Evolutionary conservation across 179 eudicot species (phyloP), one percentile per base, ranked within the genome.

Genomic region (Gypsophila paniculata): DNA sequence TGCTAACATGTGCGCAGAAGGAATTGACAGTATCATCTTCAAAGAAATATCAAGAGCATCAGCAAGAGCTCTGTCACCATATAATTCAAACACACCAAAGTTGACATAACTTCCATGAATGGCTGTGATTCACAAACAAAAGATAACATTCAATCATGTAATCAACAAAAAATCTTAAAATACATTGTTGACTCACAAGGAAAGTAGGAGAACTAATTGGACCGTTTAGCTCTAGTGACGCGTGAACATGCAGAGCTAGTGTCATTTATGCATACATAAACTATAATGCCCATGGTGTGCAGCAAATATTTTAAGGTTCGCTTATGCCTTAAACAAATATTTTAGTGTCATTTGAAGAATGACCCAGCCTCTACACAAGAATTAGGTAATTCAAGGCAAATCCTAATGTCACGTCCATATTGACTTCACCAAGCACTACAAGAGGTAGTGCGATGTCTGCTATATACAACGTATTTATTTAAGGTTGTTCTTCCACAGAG

Each of bases 1-100:
- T 75, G 88, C 85, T 73, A 87, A 69, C 36, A 87, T 68, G 72
- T 87, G 86, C 60, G 70, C 76, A 75, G 81, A 72, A 71, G 91
- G 91, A 79, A 87, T 71, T 21, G 91, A 82, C 46, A 80, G 63
- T 60, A 84, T 79, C 86, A 87, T 79, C 86, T 82, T 86, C 65
- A 86, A 63, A 58, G 82, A 75, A 76, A 75, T 74, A 80, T 75
- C 84, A 71, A 87, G 88, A 75, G 86, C 89, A 26, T 87, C 88
- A 61, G 75, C 80, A 75, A 86, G 86, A 67, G 89, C 89, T 68
- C 77, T 86, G 76, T 87, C 91, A 61, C 89, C 91, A 67, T 87
- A 86, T 26, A 86, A 55, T 73, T 87, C 91, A 72, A 87, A 84
- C 72, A 87, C 89, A 60, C 91, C 89, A 72, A 86, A 87, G 70